Evolutionary conservation across 1,139 yeast genomes (phyloP), one percentile per base, ranked within the genome.

Genomic region (Meyerozyma carpophila): DNA sequence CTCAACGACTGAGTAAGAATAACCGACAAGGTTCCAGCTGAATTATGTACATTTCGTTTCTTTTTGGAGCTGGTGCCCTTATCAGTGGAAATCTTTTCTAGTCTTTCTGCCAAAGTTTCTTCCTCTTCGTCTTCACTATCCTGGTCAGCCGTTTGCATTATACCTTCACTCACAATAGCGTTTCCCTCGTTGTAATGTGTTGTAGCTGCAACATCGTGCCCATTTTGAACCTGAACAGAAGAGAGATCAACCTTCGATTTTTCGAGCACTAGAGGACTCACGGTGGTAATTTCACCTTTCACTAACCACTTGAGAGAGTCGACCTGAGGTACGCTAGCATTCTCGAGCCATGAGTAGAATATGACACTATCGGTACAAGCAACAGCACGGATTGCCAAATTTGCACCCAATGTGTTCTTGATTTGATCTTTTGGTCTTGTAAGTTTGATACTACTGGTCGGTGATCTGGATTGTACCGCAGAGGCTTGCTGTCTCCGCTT

Each of bases 121-220:
- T 53, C 70, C 9, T 68, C 70, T 11, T 57, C 59, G 27, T 64
- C 58, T 29, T 54, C 62, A 37, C 71, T 77, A n/a, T 61, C 63
- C 8, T 59, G 65, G n/a, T 56, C 62, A 4, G 59, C 70, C 81
- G 80, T 50, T 68, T 70, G 46, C 81, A 71, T 83, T 48, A 75
- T 76, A 50, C 94, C 90, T 49, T 82, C 80, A 5, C 82, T 72
- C 3, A 84, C 74, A 26, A 77, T 71, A 1, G 95, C 81, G 49
- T 78, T 73, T 34, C 80, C 78, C 61, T 91, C 98, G 44, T 75
- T 78, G 60, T 90, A 93, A 26, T 68, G 73, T 40, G 69, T 74
- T 1, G 84, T 74, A 0, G 95, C 82, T 1, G 96, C 90, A 3
- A 79, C 59, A 64, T 88, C 96, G 47, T 77, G 80, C 4, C 88